Base-by-base conservation (phyloP, 192 early-diverging fungal species). In the Irineochytrium annulatum region DNA sequence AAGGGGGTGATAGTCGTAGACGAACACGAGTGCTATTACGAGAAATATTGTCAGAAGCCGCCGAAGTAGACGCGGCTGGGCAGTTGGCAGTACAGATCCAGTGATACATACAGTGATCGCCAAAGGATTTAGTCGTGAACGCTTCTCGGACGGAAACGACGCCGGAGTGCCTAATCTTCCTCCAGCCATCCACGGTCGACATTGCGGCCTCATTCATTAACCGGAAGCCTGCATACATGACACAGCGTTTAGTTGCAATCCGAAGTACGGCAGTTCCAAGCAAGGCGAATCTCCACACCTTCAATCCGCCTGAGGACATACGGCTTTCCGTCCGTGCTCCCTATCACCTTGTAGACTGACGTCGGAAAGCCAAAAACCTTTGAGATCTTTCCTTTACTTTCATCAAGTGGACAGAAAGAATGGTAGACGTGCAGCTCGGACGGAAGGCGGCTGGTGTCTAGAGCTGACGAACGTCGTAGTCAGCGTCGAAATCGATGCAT, bases 61-160 rank as follows among this genome's bases (percentile, higher is more conserved):
- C 3, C 19, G 35, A 60, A 31, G 26, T 28, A 16, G 34, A 34
- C n/a, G 11, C 16, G 3, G 34, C 53, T 34, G 19, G 20, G 8
- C 22, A 16, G 8, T 49, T 16, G 8, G 48, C 8, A 16, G 30
- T 29, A 55, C 20, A 20, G 24, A 49, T n/a, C 16, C 32, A 33
- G 6, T 6, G 30, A 49, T n/a, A 70, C 75, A 67, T 65, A 89
- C 88, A 93, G 48, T 89, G 80, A 67, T 98, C 95, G 16, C 91
- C 93, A 85, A 98, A 98, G 0, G 90, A 90, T 41, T 89, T 91
- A 3, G 92, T 98, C 1, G 95, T 94, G 63, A 99, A 98, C 22
- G 91, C 95, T 72, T 98, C 94, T 17, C 87, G 77, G 24, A 98
- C 78, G 24, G 86, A 90, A 3, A 93, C 89, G 52, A 98, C 73